Base-by-base conservation (phyloP, 805 yeast species). In the Sungouiozyma ichnusensis region DNA sequence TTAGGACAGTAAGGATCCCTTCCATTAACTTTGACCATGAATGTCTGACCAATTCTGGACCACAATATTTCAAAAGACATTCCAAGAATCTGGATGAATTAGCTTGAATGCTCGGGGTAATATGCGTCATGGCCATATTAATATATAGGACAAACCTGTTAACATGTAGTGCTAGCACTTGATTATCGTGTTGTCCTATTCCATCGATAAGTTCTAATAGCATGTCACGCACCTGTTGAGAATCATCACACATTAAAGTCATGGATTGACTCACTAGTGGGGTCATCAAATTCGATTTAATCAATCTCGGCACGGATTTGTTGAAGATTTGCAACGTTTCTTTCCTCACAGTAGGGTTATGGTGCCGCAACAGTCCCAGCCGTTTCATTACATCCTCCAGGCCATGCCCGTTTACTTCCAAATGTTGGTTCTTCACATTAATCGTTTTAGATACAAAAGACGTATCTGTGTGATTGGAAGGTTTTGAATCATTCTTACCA, bases 61-160 rank as follows among this genome's bases (percentile, higher is more conserved):
- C 68, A 19, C 79, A 74, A 42, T 70, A 63, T 36, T 71, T 66
- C n/a, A 86, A 58, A 41, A 87, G 57, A 3, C 79, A 68, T 33
- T 71, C 67, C 19, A 88, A 63, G 51, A 82, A 84, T 44, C 72
- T 74, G 0, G 90, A 75, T 2, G 94, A 77, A 45, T 84, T 87
- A 36, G 76, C 74, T 42, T 95, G 73, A 20, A 92, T 78, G 3
- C 76, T 77, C 1, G 86, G 79, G 24, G 73, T 73, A 34, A 92
- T 82, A 58, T 92, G 97, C 15, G 97, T 83, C 96, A 92, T 90
- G 3, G 95, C 94, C 40, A 90, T 81, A 51, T 82, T 83, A 15
- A 90, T 69, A 58, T 82, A 88, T 24, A 90, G 68, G n/a, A 83
- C 71, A 42, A 82, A 55, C 16, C 72, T 63, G 46, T 77, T 64